Percentiles rank a stretch among this genome's conserved stretches.
Conservation (phyloP, 176 grass and related monocot species). For the Phragmites australis region DNA sequence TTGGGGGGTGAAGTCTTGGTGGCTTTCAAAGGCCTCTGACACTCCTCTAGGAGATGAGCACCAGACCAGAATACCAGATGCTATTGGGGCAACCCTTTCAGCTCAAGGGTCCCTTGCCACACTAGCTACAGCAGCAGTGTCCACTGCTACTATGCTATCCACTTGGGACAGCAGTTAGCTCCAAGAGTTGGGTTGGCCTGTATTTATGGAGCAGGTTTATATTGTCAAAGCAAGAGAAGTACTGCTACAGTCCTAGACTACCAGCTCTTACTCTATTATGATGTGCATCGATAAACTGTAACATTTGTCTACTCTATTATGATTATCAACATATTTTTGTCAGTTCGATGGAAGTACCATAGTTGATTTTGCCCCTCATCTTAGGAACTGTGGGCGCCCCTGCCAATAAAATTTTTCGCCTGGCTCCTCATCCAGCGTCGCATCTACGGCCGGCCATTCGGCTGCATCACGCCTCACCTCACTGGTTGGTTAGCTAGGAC, state of each 20-base stretch:
- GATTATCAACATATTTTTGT: too few species aligned
- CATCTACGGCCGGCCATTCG: too few species aligned
- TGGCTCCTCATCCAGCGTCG: too few species aligned
- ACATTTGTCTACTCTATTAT: not conserved
- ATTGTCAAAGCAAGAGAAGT: slow-evolving; percentile 1
- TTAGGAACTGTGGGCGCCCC: too few species aligned
- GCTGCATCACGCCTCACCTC: not conserved
- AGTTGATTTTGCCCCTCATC: too few species aligned
- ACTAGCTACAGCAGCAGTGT: not conserved
- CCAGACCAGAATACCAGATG: too few species aligned
- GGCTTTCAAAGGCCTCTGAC: slow-evolving; percentile 10
- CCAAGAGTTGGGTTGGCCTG: not conserved
- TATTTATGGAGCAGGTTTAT: not conserved
- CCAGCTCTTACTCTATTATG: not conserved
- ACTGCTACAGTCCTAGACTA: not conserved
- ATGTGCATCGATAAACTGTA: not conserved
- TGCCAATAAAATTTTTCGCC: too few species aligned
- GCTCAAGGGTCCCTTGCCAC: not conserved
- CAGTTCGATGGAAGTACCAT: too few species aligned
- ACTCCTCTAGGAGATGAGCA: slow-evolving; percentile 7
- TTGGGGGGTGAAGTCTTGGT: slow-evolving; percentile 14
- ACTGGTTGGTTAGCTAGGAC: not conserved
- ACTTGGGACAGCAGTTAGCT: not conserved
- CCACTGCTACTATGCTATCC: not conserved
- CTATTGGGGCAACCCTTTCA: not conserved